Conservation (phyloP, 495 filamentous ascomycete species). For the Letharia columbiana region DNA sequence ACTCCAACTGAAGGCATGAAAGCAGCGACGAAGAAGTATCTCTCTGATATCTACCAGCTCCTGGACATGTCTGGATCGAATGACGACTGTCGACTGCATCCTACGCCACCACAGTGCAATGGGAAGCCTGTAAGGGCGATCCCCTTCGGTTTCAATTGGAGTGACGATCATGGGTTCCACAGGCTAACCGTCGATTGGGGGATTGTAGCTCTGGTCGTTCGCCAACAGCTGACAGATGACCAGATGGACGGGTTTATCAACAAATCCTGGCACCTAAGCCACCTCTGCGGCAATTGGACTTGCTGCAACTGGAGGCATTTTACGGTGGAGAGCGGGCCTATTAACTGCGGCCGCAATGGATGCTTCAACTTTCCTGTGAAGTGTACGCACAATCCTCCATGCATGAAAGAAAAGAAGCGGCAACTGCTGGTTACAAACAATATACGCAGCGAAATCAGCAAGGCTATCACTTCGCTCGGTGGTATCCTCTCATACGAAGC, state of each 20-base stretch:
- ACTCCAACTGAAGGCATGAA: slow-evolving; percentile 10
- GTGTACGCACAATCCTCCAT: slow-evolving; percentile 28
- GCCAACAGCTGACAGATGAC: slow-evolving; percentile 24
- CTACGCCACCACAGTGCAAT: slow-evolving; percentile 13
- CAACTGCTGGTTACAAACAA: not conserved
- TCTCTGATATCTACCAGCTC: slow-evolving; percentile 12
- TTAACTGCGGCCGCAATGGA: slow-evolving; percentile 28
- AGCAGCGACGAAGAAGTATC: slow-evolving; percentile 11
- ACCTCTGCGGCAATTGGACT: slow-evolving; percentile 35
- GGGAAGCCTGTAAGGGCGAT: slow-evolving; percentile 10
- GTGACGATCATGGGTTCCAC: slow-evolving; percentile 3
- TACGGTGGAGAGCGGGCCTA: slow-evolving; percentile 25
- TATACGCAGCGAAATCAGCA: not conserved
- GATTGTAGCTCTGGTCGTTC: slow-evolving; percentile 25
- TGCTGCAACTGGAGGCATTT: slow-evolving; percentile 31
- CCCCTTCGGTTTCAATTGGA: slow-evolving; percentile 15
- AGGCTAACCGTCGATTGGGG: slow-evolving; percentile 21
- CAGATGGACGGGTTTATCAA: slow-evolving; percentile 31
- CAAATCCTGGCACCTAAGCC: slow-evolving; percentile 29
- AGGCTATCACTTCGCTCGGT: not conserved
- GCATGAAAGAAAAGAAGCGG: slow-evolving; percentile 28
- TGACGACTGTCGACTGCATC: slow-evolving; percentile 23
- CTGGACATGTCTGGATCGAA: slow-evolving; percentile 11
- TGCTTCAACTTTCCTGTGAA: slow-evolving; percentile 25
- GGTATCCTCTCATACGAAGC: too few species aligned